Percentiles rank a stretch among this genome's conserved stretches.
Conservation (phyloP, 2,329 filamentous ascomycete species). For the Scytalidium lignicola region DNA sequence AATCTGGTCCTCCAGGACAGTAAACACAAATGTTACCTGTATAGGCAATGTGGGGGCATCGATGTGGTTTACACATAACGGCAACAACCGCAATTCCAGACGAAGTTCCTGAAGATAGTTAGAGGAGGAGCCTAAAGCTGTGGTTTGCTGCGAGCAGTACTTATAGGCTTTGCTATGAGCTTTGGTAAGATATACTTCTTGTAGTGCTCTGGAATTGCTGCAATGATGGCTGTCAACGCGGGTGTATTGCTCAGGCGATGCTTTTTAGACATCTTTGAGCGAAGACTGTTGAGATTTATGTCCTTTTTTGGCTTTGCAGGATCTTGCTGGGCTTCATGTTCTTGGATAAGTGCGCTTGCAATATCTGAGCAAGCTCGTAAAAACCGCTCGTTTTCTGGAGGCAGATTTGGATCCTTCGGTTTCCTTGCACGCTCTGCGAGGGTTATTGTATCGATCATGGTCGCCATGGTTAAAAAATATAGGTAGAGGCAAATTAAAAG, state of each 20-base stretch:
- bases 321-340: slow-evolving; percentile 79
- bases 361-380: slow-evolving; percentile 94
- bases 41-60: slow-evolving; percentile 96
- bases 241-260: slow-evolving; percentile 84
- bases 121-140: slow-evolving; percentile 9
- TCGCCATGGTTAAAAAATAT: slow-evolving; percentile 45
- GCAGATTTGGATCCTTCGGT: slow-evolving; percentile 67
- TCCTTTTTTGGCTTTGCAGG: slow-evolving; percentile 70
- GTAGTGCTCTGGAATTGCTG: slow-evolving; percentile 97
- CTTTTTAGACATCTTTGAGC: slow-evolving; percentile 86
- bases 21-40: slow-evolving; percentile 99
- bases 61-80: slow-evolving; percentile 98
- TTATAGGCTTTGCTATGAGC: slow-evolving; percentile 92
- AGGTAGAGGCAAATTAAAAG: background rate
- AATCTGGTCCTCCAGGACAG: slow-evolving; percentile 94
- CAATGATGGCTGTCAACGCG: slow-evolving; percentile 92
- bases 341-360: slow-evolving; percentile 87
- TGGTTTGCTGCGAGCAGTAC: slow-evolving; percentile 41
- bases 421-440: slow-evolving; percentile 45
- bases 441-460: slow-evolving; percentile 53
- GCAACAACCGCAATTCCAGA: slow-evolving; percentile 97
- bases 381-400: slow-evolving; percentile 91
- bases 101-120: slow-evolving; percentile 63
- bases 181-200: slow-evolving; percentile 99
- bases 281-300: slow-evolving; percentile 85